Evolutionary conservation across 1,284 basidiomycete genomes (phyloP).

Genomic region (Fomitopsis palustris): DNA sequence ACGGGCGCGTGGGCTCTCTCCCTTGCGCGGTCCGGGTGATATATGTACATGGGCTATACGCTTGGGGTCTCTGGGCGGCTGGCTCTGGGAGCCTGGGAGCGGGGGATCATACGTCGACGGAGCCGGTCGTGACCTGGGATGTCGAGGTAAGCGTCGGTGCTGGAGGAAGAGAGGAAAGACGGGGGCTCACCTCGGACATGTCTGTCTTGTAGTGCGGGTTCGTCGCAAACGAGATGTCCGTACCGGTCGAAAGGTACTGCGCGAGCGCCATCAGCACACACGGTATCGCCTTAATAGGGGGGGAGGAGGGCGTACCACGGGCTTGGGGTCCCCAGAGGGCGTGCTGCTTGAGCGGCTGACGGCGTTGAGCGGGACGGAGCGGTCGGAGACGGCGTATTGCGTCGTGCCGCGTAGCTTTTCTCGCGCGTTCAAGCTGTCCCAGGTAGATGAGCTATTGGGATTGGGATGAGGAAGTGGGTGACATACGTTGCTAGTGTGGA

Average conservation of each 20-base stretch:
- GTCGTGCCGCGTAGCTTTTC: constrained; percentile 3
- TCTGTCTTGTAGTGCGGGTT: neutral
- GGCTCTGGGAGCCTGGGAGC: neutral
- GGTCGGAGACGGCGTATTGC: neutral
- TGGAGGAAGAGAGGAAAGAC: neutral
- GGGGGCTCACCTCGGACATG: neutral
- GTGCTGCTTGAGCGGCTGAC: neutral
- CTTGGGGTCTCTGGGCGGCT: too few species aligned
- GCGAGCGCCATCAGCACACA: neutral
- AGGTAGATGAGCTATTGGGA: neutral
- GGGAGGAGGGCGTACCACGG: neutral
- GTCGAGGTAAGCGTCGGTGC: neutral
- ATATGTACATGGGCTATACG: too few species aligned
- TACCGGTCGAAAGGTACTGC: neutral
- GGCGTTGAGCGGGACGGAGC: neutral
- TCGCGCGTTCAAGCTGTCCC: constrained; percentile 3
- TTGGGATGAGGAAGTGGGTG: neutral
- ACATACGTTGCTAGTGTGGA: constrained; percentile 6
- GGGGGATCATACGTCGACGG: neutral
- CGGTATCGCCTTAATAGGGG: neutral
- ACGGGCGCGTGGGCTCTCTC: too few species aligned
- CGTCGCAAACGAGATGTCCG: neutral
- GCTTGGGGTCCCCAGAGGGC: neutral
- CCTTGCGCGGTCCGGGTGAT: too few species aligned
- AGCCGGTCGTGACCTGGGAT: neutral